A percentile compares a stretch with the other conserved stretches of the same genome.
phyloP scores from a whole-genome alignment of 306 rosid genomes.

The Gastrolobium bilobum region DNA sequence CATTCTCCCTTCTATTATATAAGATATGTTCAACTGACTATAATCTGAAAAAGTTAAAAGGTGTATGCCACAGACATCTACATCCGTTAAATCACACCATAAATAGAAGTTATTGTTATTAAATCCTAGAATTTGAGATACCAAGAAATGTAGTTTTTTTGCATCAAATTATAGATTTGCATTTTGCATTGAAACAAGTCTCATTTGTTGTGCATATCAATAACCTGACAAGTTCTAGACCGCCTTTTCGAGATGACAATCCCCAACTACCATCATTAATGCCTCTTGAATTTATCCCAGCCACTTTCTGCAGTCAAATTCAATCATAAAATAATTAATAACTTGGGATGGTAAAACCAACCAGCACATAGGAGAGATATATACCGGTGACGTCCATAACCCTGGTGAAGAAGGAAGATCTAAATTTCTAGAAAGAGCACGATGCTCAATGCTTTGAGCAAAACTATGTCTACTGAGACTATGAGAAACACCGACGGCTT shows the following conservation, averaged over 20 bases:
- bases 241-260: slow-evolving; percentile 68
- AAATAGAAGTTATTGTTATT: slow-evolving; percentile 2
- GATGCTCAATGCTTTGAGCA: slow-evolving; percentile 71
- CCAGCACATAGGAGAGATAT: slow-evolving; percentile 44
- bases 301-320: slow-evolving; percentile 62
- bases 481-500: slow-evolving; percentile 57
- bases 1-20: not conserved
- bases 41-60: slow-evolving; percentile 16
- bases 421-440: slow-evolving; percentile 63
- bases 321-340: slow-evolving; percentile 24
- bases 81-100: slow-evolving; percentile 1
- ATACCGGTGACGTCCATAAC: slow-evolving; percentile 77
- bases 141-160: slow-evolving; percentile 20
- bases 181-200: slow-evolving; percentile 25
- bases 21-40: slow-evolving; percentile 1
- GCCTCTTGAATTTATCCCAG: slow-evolving; percentile 72
- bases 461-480: slow-evolving; percentile 57
- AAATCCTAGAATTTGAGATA: slow-evolving; percentile 15
- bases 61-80: slow-evolving; percentile 27
- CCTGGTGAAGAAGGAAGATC: slow-evolving; percentile 81
- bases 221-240: slow-evolving; percentile 87
- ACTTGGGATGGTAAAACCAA: slow-evolving; percentile 32
- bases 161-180: slow-evolving; percentile 40
- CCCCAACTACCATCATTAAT: slow-evolving; percentile 70
- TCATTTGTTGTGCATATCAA: slow-evolving; percentile 46